Evolutionary conservation across 495 filamentous ascomycete genomes (phyloP).

Genomic region (Hyaloscypha bicolor): DNA sequence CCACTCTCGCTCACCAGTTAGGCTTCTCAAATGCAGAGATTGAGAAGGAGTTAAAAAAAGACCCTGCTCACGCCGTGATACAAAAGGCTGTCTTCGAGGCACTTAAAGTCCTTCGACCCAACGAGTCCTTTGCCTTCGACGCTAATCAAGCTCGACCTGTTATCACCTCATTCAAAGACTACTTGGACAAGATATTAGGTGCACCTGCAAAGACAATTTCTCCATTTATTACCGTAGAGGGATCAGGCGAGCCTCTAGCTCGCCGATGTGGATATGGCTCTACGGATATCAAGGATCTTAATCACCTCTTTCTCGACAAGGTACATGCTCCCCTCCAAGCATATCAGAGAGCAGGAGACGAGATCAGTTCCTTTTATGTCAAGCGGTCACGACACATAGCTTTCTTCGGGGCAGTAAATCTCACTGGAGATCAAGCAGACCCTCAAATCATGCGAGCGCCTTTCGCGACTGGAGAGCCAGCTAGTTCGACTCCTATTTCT

Average conservation of each 20-base stretch:
- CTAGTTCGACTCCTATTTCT: constrained; percentile 1
- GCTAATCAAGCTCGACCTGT: constrained; percentile 6
- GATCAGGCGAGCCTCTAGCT: constrained; percentile 15
- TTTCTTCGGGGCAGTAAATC: constrained; percentile 21
- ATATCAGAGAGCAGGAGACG: constrained; percentile 18
- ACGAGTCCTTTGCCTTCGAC: constrained; percentile 20
- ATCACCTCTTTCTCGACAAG: constrained; percentile 26
- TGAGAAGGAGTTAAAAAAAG: constrained; percentile 12
- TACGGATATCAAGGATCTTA: constrained; percentile 21
- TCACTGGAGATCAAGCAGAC: constrained; percentile 2
- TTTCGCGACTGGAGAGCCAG: neutral
- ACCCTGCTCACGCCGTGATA: constrained; percentile 14
- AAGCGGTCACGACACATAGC: constrained; percentile 24
- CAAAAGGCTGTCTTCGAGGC: constrained; percentile 11
- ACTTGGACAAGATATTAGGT: constrained; percentile 13
- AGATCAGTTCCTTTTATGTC: constrained; percentile 29
- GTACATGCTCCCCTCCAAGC: constrained; percentile 22
- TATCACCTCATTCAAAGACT: constrained; percentile 17
- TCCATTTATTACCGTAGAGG: constrained; percentile 18
- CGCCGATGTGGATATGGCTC: constrained; percentile 20
- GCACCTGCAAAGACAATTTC: neutral
- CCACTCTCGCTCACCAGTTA: constrained; percentile 20
- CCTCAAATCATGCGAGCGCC: constrained; percentile 3
- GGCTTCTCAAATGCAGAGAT: constrained; percentile 22
- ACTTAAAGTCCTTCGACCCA: constrained; percentile 17